Evolutionary conservation across 2,329 filamentous ascomycete species (phyloP), one percentile per base, ranked within the genome.

Genomic region (Pestalotiopsis sp.): DNA sequence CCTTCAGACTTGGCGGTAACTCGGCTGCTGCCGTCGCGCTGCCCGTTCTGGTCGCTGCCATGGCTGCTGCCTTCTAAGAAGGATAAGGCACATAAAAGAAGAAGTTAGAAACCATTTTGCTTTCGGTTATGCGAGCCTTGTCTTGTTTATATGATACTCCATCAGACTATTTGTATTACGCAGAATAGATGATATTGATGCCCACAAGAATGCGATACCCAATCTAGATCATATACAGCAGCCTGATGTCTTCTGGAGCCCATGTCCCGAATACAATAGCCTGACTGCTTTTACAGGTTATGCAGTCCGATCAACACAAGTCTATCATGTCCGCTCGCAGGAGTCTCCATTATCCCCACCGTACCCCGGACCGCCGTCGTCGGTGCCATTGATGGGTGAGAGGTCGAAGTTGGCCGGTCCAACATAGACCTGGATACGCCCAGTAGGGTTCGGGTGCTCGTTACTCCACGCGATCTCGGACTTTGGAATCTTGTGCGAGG

Each of bases 61-160:
- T 66, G 9, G 36, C 58, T 27, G 64, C 64, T 27, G 41, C 45
- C 41, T 41, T 66, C 6, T 66, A 60, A 66, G 64, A 5, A 13
- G 64, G 14, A 20, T 27, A 31, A 27, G n/a, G 49, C 13, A 20
- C 13, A n/a, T 56, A 36, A 39, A 39, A 14, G 20, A 20, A 52
- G 62, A 64, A 14, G 13, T n/a, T 25, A 36, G 59, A 31, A 20
- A 52, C 25, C 7, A 52, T 39, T 17, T 41, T 25, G 61, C 20
- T 64, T 64, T 64, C 61, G 59, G 38, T 64, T 31, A 27, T 45
- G 63, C 45, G 63, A 66, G 27, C 56, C 64, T 66, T 45, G 41
- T 58, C 41, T 66, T 66, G 64, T 66, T 59, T 66, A 61, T 66
- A 60, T 56, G 56, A 66, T 66, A 59, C 52, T 66, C 63, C 63